A percentile compares a stretch with the other conserved stretches of the same genome.
These are phyloP conservation scores for Alopecurus myosuroides DNA, from an alignment of 176 grass and related monocot genomes.

Conservation along the genomic window DNA sequence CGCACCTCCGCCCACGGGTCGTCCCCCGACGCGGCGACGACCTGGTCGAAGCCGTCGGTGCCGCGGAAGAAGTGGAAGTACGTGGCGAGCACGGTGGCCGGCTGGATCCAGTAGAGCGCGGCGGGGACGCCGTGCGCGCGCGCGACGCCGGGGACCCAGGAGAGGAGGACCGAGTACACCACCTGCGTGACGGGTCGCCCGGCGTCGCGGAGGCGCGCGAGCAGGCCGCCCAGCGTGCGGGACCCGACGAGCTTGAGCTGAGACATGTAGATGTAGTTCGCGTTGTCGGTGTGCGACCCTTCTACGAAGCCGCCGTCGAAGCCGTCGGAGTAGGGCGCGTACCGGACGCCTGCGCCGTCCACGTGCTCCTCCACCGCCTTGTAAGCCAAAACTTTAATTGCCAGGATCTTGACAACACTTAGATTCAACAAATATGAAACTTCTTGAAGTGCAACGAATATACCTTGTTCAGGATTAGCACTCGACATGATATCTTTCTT, in stretches of 20 bases:
- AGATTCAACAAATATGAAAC: no score
- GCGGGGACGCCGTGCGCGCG: constrained; percentile 23
- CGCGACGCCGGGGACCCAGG: constrained; percentile 49
- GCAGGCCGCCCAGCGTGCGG: constrained; percentile 16
- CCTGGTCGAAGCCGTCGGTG: no score
- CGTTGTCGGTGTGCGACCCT: background rate
- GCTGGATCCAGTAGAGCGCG: constrained; percentile 62
- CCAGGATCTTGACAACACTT: no score
- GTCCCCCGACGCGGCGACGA: no score
- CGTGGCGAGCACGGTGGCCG: no score
- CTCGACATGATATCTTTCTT: no score
- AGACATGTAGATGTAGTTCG: no score
- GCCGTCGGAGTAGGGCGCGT: constrained; percentile 52
- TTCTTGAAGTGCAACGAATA: no score
- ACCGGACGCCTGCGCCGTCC: constrained; percentile 30
- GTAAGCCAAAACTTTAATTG: no score
- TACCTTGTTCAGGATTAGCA: no score
- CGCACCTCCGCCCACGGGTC: constrained; percentile 12
- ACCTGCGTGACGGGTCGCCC: constrained; percentile 35
- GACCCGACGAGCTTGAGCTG: constrained; percentile 15
- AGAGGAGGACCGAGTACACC: constrained; percentile 37
- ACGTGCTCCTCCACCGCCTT: background rate
- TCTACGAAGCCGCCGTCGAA: constrained; percentile 38
- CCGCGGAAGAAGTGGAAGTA: no score
- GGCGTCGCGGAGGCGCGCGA: constrained; percentile 17